Conservation (phyloP, 2,329 filamentous ascomycete species). For the Didymosphaeria variabile region DNA sequence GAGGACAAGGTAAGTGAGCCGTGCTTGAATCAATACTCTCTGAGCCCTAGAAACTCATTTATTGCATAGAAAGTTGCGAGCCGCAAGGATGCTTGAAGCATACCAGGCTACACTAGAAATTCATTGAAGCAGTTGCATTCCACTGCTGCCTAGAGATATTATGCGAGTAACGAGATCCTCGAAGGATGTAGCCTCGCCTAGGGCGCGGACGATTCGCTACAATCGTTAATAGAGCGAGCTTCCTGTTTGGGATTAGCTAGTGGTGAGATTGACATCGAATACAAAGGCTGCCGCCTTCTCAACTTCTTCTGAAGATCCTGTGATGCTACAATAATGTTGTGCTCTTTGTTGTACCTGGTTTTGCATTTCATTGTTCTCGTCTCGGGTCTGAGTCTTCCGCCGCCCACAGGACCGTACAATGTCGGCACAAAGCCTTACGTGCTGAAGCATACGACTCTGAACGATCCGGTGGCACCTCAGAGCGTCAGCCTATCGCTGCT, state of each 20-base stretch:
- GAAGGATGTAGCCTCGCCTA: not conserved
- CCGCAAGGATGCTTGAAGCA: not conserved
- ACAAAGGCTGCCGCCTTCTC: conserved; percentile 3
- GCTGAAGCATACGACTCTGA: conserved; percentile 20
- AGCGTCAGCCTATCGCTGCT: conserved; percentile 21
- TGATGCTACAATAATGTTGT: not conserved
- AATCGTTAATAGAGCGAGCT: not conserved
- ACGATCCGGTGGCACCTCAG: conserved; percentile 25
- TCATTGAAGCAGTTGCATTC: not conserved
- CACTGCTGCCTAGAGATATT: not conserved
- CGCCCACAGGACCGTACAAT: conserved; percentile 25
- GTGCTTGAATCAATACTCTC: not conserved
- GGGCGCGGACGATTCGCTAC: not conserved
- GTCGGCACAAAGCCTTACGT: conserved; percentile 24
- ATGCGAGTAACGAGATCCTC: not conserved
- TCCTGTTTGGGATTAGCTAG: conserved; percentile 2
- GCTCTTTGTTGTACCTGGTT: not conserved
- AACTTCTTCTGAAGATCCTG: not conserved
- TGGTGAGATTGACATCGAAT: not conserved
- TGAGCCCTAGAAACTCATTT: not conserved
- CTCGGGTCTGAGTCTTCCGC: conserved; percentile 18
- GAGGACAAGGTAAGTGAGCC: not conserved
- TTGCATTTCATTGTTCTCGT: not conserved
- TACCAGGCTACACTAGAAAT: not conserved
- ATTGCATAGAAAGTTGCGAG: not conserved